Evolutionary conservation across 2,329 filamentous ascomycete species (phyloP), one percentile per base, ranked within the genome.

Genomic region (Penicillium sp.): DNA sequence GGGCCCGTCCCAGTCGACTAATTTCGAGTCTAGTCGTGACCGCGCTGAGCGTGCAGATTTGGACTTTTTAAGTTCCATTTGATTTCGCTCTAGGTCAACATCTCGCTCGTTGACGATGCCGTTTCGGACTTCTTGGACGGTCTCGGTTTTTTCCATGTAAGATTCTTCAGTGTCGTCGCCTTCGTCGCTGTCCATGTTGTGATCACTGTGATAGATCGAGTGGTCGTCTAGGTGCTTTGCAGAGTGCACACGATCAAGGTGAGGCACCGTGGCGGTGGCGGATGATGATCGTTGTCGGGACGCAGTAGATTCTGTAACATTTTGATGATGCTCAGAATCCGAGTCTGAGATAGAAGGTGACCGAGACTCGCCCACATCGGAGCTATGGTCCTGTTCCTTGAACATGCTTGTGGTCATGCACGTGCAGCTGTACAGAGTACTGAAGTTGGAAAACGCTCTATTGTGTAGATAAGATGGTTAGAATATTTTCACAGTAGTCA

Each of bases 1-100:
- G 4, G 81, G 78, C 0, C 80, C 81, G 33, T 79, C 72, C 82
- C 83, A 79, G 18, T 33, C 26, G 24, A 70, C 67, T 38, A 69
- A 29, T 46, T 64, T 66, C 3, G 58, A 42, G 34, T 67, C 61
- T n/a, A 49, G 52, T 12, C 46, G 53, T 42, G 63, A 61, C 16
- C 48, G 47, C 9, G 56, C 59, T 7, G 66, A 65, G 12, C 53
- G 55, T 23, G 47, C 43, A 4, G 65, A 67, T 41, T 52, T 53
- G 4, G 59, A 56, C 29, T 65, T 68, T 39, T 65, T 65, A 6
- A 68, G 42, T 15, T 59, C 56, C 3, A 56, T 34, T 16, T 52
- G 45, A 3, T 52, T 58, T 46, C 49, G 58, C 48, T 68, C 65
- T 33, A 69, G 42, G 48, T 69, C 67, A 3, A 60, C 26, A 45